phyloP scores from a whole-genome alignment of 352 stramenopile species.

The Bremia lactucae region DNA sequence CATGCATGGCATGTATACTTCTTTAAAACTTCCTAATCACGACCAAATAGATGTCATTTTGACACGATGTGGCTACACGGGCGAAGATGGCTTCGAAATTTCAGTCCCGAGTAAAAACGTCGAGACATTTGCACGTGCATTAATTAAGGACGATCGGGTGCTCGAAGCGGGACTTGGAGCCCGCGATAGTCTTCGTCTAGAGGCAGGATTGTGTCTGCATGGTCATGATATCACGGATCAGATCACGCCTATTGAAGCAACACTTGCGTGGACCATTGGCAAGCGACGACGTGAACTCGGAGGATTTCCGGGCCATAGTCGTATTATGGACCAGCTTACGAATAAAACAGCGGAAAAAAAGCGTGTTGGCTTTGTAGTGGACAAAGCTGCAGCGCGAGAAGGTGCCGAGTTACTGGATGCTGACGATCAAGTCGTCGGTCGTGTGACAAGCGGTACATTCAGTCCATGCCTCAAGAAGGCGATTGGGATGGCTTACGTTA shows the following conservation, averaged over 20 bases:
- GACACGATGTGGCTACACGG: conserved; percentile 97
- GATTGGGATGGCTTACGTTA: conserved; percentile 98
- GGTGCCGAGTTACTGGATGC: conserved; percentile 89
- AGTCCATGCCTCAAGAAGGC: conserved; percentile 92
- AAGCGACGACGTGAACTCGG: conserved; percentile 78
- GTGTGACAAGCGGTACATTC: conserved; percentile 95
- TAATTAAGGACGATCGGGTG: conserved; percentile 67
- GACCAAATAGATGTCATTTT: conserved; percentile 79
- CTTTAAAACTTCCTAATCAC: conserved; percentile 34
- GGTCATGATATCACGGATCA: conserved; percentile 94
- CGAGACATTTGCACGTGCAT: conserved; percentile 40
- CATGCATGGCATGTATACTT: conserved; percentile 90
- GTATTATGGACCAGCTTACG: conserved; percentile 92
- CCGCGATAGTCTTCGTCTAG: conserved; percentile 93
- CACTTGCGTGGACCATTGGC: conserved; percentile 89
- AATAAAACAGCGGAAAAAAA: conserved; percentile 91
- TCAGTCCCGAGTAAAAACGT: conserved; percentile 66
- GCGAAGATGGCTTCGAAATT: conserved; percentile 98
- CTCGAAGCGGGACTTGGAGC: conserved; percentile 91
- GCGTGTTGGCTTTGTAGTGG: conserved; percentile 92
- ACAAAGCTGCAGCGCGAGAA: conserved; percentile 90
- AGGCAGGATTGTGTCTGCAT: conserved; percentile 97
- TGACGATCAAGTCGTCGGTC: conserved; percentile 62
- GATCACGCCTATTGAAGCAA: conserved; percentile 92
- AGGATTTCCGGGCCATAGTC: conserved; percentile 91